Evolutionary conservation across 495 filamentous ascomycete genomes (phyloP).

Genomic region (Annulohypoxylon moriforme): DNA sequence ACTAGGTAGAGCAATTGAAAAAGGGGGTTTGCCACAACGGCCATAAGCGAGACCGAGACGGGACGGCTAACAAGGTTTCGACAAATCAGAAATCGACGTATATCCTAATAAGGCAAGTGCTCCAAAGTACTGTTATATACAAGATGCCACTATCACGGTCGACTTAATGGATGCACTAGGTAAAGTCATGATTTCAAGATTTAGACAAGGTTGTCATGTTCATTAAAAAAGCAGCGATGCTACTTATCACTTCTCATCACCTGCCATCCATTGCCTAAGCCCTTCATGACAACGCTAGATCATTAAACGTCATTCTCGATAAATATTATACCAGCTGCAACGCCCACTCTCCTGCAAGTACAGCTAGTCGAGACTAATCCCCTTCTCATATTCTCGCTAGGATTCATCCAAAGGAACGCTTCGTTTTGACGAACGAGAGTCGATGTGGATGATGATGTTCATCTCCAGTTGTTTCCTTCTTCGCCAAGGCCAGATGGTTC

Average conservation of each 20-base stretch:
- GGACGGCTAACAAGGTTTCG: not conserved
- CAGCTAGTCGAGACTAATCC: not conserved
- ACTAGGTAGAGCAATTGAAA: not conserved
- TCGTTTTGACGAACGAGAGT: not conserved
- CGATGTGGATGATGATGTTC: not conserved
- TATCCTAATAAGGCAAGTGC: conserved; percentile 30
- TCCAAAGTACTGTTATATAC: not conserved
- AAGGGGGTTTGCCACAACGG: not conserved
- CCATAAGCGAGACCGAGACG: not conserved
- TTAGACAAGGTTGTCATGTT: not conserved
- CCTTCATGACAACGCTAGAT: not conserved
- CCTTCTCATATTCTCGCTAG: not conserved
- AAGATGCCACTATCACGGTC: not conserved
- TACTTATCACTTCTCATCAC: not conserved
- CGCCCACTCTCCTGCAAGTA: not conserved
- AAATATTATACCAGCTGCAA: not conserved
- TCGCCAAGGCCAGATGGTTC: conserved; percentile 41
- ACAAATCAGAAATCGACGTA: conserved; percentile 30
- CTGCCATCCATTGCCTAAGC: not conserved
- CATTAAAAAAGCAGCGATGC: not conserved
- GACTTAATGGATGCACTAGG: not conserved
- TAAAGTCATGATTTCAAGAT: not conserved
- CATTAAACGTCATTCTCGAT: not conserved
- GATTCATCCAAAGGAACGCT: not conserved
- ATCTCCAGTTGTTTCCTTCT: conserved; percentile 26